Conservation (phyloP, 1,139 yeast genomes). For the Meyerozyma athensensis region DNA sequence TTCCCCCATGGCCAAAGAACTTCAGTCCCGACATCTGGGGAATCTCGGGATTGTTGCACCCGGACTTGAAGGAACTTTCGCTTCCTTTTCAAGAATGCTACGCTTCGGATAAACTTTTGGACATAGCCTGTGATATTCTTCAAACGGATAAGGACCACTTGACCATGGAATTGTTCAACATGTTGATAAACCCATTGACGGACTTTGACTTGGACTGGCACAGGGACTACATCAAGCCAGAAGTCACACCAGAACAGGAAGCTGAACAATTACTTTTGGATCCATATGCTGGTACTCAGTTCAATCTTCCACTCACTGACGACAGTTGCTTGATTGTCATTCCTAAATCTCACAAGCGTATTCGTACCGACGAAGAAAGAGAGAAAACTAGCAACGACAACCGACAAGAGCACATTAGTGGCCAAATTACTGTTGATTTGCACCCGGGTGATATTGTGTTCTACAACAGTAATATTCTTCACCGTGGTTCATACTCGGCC, state of each 20-base stretch:
- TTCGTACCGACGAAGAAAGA: slow-evolving; percentile 46
- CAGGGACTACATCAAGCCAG: slow-evolving; percentile 50
- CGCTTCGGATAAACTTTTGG: slow-evolving; percentile 37
- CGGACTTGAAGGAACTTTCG: slow-evolving; percentile 39
- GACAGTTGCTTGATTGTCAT: slow-evolving; percentile 49
- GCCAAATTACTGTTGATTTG: slow-evolving; percentile 40
- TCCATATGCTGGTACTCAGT: slow-evolving; percentile 52
- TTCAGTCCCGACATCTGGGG: slow-evolving; percentile 59
- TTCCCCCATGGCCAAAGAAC: slow-evolving; percentile 57
- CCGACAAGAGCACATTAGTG: slow-evolving; percentile 34
- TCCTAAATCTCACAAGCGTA: slow-evolving; percentile 47
- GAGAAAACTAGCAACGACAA: slow-evolving; percentile 33
- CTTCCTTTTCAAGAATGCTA: slow-evolving; percentile 43
- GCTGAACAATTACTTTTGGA: slow-evolving; percentile 32
- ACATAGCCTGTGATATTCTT: slow-evolving; percentile 41
- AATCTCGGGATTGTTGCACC: slow-evolving; percentile 46
- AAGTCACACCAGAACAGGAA: slow-evolving; percentile 45
- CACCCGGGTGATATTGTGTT: slow-evolving; percentile 53
- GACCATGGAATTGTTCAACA: slow-evolving; percentile 51
- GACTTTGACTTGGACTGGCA: slow-evolving; percentile 58
- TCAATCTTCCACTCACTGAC: slow-evolving; percentile 48
- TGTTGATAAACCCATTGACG: slow-evolving; percentile 53
- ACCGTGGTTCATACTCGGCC: slow-evolving; percentile 45
- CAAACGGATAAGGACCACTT: slow-evolving; percentile 34
- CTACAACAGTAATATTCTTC: slow-evolving; percentile 51